phyloP scores from a whole-genome alignment of 768 basidiomycete genomes.

The Tricholoma sp. region DNA sequence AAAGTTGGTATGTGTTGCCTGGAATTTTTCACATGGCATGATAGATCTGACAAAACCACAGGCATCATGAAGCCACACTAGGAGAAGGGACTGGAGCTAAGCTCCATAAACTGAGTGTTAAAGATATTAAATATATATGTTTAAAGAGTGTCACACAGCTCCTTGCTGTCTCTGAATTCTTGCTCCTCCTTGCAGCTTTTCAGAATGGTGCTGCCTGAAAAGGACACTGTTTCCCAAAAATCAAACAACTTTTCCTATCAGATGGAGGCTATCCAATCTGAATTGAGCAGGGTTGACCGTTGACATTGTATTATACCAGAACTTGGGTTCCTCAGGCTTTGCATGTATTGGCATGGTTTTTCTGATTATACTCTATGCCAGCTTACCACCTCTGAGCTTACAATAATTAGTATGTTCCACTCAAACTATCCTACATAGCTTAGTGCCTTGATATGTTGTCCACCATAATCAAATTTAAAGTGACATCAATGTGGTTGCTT shows the following conservation, averaged over 20 bases:
- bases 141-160: neutral
- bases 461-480: too few relatives aligned
- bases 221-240: neutral
- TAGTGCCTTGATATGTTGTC: too few relatives aligned
- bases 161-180: neutral
- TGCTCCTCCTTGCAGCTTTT: constrained; percentile 24
- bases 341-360: too few relatives aligned
- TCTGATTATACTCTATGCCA: too few relatives aligned
- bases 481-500: too few relatives aligned
- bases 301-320: too few relatives aligned
- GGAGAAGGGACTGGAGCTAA: constrained; percentile 63
- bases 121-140: constrained; percentile 59
- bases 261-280: neutral
- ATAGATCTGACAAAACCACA: constrained; percentile 4
- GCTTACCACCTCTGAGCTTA: too few relatives aligned
- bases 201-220: constrained; percentile 24
- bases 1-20: constrained; percentile 42
- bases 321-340: too few relatives aligned
- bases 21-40: neutral
- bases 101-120: constrained; percentile 62
- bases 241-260: neutral
- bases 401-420: too few relatives aligned
- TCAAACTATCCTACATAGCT: too few relatives aligned
- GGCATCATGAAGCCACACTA: constrained; percentile 62
- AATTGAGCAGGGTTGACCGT: too few relatives aligned